A percentile compares a stretch with the other conserved stretches of the same genome.
These are phyloP conservation scores for Fusarium transvaalense DNA, from an alignment of 2,329 filamentous ascomycete genomes.

Conservation along the genomic window DNA sequence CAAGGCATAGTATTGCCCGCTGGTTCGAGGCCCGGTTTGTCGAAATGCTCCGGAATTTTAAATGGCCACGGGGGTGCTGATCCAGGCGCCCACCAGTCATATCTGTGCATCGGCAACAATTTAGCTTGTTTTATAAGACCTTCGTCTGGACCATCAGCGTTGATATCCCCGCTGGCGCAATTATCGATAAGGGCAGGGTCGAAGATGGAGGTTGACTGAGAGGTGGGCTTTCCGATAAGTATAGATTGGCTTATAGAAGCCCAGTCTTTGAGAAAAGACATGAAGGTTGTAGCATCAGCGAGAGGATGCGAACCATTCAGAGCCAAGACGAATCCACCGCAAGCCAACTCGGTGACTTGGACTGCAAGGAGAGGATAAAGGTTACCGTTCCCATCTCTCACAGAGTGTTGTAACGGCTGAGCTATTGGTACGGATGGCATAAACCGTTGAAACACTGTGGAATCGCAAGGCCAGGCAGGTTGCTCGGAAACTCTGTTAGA, in stretches of 20 bases:
- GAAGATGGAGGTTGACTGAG: not conserved
- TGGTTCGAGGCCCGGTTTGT: not conserved
- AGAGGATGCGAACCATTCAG: slow-evolving; percentile 42
- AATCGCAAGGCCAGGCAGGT: slow-evolving; percentile 30
- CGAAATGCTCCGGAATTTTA: slow-evolving; percentile 13
- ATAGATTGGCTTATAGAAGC: slow-evolving; percentile 15
- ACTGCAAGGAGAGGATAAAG: slow-evolving; percentile 33
- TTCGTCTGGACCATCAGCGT: slow-evolving; percentile 18
- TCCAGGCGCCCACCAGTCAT: slow-evolving; percentile 44
- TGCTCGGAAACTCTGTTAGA: not conserved
- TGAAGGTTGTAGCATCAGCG: slow-evolving; percentile 41
- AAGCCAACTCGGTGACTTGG: slow-evolving; percentile 40
- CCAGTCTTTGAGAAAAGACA: slow-evolving; percentile 44
- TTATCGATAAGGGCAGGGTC: slow-evolving; percentile 34
- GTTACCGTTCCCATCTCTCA: not conserved
- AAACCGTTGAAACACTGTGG: slow-evolving; percentile 16
- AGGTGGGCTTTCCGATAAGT: rapidly evolving
- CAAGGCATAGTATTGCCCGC: slow-evolving; percentile 41
- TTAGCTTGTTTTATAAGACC: slow-evolving; percentile 10
- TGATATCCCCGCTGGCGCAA: slow-evolving; percentile 35
- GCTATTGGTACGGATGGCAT: slow-evolving; percentile 5
- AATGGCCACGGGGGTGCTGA: slow-evolving; percentile 32
- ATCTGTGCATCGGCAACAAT: slow-evolving; percentile 41
- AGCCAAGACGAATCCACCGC: slow-evolving; percentile 40
- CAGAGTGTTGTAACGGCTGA: not conserved